Percentiles rank a stretch among this genome's conserved stretches.
phyloP scores from a whole-genome alignment of 371 early-diverging fungal species.

The Mucor lusitanicus region DNA sequence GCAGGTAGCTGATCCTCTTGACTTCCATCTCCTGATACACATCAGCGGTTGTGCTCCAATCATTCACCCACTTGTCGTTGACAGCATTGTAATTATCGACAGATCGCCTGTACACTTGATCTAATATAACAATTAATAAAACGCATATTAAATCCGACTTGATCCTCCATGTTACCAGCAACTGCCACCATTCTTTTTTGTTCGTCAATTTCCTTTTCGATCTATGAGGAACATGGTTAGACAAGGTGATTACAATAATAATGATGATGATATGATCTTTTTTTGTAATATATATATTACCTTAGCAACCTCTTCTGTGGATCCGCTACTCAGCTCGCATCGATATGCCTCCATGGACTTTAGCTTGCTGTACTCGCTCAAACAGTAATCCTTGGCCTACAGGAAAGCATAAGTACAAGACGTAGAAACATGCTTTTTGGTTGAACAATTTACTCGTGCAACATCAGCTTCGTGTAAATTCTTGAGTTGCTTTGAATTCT shows the following conservation, averaged over 20 bases:
- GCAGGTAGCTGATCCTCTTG: constrained; percentile 38
- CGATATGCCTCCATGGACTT: constrained; percentile 13
- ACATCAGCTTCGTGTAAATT: constrained; percentile 43
- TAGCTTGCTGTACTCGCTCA: constrained; percentile 18
- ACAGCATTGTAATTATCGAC: constrained; percentile 33
- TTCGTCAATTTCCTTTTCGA: constrained; percentile 36
- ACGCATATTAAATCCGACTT: not conserved
- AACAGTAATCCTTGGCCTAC: constrained; percentile 33
- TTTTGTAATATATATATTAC: not conserved
- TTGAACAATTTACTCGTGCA: constrained; percentile 33
- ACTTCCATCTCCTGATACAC: constrained; percentile 48
- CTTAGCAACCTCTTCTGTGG: not conserved
- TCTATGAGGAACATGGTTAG: constrained; percentile 22
- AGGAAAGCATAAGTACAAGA: not conserved
- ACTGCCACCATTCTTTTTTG: constrained; percentile 23
- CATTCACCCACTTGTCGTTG: constrained; percentile 34
- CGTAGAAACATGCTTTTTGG: not conserved
- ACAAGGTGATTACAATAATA: not conserved
- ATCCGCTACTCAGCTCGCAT: not conserved
- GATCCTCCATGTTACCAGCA: constrained; percentile 16
- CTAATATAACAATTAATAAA: constrained; percentile 17
- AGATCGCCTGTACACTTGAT: constrained; percentile 43
- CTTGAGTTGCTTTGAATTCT: constrained; percentile 43
- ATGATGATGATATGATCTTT: not conserved
- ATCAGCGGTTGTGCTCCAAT: constrained; percentile 37